phyloP scores from a whole-genome alignment of 768 basidiomycete genomes.

The Suillus alpinus region DNA sequence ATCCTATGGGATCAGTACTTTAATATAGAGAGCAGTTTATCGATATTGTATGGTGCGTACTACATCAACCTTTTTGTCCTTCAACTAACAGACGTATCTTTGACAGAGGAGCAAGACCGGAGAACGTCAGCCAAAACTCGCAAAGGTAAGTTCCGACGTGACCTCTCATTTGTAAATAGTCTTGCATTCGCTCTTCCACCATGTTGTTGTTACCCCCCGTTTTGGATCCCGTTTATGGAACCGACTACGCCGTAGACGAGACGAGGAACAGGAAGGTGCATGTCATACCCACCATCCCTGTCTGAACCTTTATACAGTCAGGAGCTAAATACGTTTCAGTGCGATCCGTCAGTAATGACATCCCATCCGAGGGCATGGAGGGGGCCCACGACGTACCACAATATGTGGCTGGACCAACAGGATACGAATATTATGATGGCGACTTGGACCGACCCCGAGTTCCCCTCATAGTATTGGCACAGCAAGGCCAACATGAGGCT shows the following conservation, averaged over 20 bases:
- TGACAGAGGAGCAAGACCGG: slow-evolving; percentile 66
- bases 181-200: slow-evolving; percentile 33
- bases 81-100: slow-evolving; percentile 1
- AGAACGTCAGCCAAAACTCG: slow-evolving; percentile 64
- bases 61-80: background rate
- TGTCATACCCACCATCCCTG: slow-evolving; percentile 24
- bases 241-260: slow-evolving; percentile 34
- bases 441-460: slow-evolving; percentile 43
- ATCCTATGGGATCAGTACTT: slow-evolving; percentile 88
- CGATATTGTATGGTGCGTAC: slow-evolving; percentile 69
- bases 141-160: slow-evolving; percentile 69
- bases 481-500: slow-evolving; percentile 44
- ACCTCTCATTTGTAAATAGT: slow-evolving; percentile 29
- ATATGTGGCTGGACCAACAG: slow-evolving; percentile 17
- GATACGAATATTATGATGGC: slow-evolving; percentile 18
- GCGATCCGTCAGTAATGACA: slow-evolving; percentile 15
- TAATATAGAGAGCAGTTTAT: slow-evolving; percentile 72
- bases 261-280: slow-evolving; percentile 58
- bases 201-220: slow-evolving; percentile 26
- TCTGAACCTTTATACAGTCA: slow-evolving; percentile 27
- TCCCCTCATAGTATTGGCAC: slow-evolving; percentile 60
- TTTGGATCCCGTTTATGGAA: slow-evolving; percentile 33
- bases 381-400: slow-evolving; percentile 5
- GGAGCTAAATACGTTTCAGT: slow-evolving; percentile 22
- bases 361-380: slow-evolving; percentile 14